Evolutionary conservation across 192 early-diverging fungal genomes (phyloP).

Genomic region (Bifiguratus adelaidae): DNA sequence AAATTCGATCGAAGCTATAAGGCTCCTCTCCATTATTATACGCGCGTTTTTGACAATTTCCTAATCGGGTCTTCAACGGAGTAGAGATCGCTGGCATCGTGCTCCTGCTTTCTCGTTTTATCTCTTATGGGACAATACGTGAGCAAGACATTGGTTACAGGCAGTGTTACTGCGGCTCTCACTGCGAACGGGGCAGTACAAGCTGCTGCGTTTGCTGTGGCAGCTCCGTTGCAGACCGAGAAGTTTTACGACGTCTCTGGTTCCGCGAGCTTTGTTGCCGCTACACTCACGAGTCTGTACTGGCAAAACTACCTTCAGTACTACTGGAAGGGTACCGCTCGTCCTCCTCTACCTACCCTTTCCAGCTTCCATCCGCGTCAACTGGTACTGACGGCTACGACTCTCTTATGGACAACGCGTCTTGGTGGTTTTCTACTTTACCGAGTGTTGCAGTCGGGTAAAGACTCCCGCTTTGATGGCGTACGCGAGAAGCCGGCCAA

Average conservation of each 20-base stretch:
- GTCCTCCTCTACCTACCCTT: not conserved
- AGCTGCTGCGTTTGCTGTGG: constrained; percentile 1
- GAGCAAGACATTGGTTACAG: no score
- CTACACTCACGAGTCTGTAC: constrained; percentile 12
- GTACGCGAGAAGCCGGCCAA: constrained; percentile 8
- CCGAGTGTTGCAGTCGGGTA: constrained; percentile 9
- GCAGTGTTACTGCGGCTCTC: no score
- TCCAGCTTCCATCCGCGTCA: constrained; percentile 14
- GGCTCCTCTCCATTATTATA: no score
- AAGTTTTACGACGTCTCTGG: constrained; percentile 25
- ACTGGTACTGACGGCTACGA: constrained; percentile 15
- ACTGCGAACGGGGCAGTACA: constrained; percentile 12
- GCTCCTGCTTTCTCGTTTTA: no score
- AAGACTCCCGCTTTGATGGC: constrained; percentile 20
- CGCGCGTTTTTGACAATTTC: no score
- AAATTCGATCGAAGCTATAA: no score
- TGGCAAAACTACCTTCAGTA: constrained; percentile 6
- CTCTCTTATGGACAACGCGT: constrained; percentile 13
- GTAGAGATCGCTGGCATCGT: no score
- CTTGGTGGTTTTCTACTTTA: constrained; percentile 16
- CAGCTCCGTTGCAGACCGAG: constrained; percentile 17
- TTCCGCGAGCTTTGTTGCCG: constrained; percentile 10
- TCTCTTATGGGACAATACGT: no score
- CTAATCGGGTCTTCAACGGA: no score
- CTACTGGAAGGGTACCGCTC: not conserved